phyloP scores from a whole-genome alignment of 225 moss, liverwort and hornwort species.

The Pseudoscleropodium purum region DNA sequence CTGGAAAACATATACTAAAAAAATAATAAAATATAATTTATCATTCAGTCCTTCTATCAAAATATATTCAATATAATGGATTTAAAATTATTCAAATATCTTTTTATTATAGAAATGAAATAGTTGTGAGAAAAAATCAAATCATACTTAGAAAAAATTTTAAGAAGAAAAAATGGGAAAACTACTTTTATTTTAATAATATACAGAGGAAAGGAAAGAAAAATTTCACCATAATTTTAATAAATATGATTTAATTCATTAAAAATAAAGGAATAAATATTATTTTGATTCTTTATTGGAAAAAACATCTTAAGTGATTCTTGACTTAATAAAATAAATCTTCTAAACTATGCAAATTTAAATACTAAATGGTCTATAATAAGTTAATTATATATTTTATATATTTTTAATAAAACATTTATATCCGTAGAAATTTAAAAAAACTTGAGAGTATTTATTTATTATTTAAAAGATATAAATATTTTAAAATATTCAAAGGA shows the following conservation, averaged over 20 bases:
- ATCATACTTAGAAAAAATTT: neutral
- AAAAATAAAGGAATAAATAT: neutral
- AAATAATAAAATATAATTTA: neutral
- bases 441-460: neutral
- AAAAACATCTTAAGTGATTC: neutral
- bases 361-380: too few species aligned
- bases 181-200: accelerated
- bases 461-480: neutral
- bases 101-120: accelerated
- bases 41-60: neutral
- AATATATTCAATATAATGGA: too few species aligned
- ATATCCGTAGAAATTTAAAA: too few species aligned
- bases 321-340: neutral
- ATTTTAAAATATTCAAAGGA: neutral
- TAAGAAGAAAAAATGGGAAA: neutral
- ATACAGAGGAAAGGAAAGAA: neutral
- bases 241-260: too few species aligned
- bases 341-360: neutral
- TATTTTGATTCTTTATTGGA: neutral
- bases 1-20: neutral
- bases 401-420: too few species aligned
- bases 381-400: too few species aligned
- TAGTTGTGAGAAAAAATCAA: neutral
- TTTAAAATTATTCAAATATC: neutral
- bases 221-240: neutral